Conservation (phyloP, 768 basidiomycete genomes). For the Agaricus sinodeliciosus region DNA sequence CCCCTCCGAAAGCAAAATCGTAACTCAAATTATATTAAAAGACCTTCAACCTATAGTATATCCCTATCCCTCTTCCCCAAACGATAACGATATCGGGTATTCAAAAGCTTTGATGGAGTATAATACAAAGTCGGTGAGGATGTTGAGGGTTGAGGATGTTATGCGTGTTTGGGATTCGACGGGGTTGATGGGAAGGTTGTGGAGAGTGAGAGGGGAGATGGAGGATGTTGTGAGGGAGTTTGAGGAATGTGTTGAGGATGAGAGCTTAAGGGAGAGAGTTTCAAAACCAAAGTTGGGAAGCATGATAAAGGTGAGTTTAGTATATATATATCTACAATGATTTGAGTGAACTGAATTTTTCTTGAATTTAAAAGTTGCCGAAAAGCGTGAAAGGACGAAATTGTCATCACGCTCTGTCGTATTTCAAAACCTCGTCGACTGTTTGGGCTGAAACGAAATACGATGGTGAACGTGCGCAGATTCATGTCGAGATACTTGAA, state of each 20-base stretch:
- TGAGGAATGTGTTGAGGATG: too few relatives aligned
- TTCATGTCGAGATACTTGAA: slow-evolving; percentile 58
- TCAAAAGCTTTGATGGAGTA: slow-evolving; percentile 45
- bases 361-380: slow-evolving; percentile 52
- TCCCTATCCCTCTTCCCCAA: slow-evolving; percentile 39
- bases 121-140: slow-evolving; percentile 48
- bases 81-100: slow-evolving; percentile 34
- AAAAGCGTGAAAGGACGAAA: slow-evolving; percentile 74
- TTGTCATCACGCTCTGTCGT: slow-evolving; percentile 46
- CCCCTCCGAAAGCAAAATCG: slow-evolving; percentile 55
- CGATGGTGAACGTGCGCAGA: slow-evolving; percentile 92
- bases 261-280: too few relatives aligned
- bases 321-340: neutral
- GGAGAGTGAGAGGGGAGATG: slow-evolving; percentile 48
- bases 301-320: slow-evolving; percentile 48
- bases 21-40: slow-evolving; percentile 85
- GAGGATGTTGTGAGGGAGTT: slow-evolving; percentile 20
- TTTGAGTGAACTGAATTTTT: neutral
- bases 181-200: slow-evolving; percentile 44
- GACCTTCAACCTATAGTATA: slow-evolving; percentile 80
- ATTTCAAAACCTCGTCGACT: slow-evolving; percentile 31
- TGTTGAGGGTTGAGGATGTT: slow-evolving; percentile 55
- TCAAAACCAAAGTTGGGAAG: slow-evolving; percentile 45
- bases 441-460: slow-evolving; percentile 93
- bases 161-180: slow-evolving; percentile 70